Conservation (phyloP, 2,329 filamentous ascomycete species). For the Calycina herbarum region DNA sequence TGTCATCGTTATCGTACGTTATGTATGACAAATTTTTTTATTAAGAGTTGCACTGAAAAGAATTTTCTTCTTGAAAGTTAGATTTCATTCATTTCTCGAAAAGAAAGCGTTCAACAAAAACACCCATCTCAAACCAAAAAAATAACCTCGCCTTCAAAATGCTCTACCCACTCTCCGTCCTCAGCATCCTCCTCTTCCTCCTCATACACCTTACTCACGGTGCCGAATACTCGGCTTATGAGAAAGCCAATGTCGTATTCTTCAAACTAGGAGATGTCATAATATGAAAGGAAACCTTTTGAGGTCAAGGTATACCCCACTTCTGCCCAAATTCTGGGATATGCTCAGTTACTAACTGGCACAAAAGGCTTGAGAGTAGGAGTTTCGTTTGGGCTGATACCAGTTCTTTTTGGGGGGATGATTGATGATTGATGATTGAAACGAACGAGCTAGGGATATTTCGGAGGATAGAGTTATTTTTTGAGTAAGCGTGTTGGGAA, state of each 20-base stretch:
- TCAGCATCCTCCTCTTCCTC: slow-evolving; percentile 18
- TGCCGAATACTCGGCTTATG: not conserved
- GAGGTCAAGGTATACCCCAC: not conserved
- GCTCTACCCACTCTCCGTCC: slow-evolving; percentile 29
- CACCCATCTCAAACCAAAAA: not conserved
- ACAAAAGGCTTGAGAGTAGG: no score
- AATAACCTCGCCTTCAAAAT: slow-evolving; percentile 18
- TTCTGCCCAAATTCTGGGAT: not conserved
- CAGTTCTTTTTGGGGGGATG: no score
- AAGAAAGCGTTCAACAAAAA: not conserved
- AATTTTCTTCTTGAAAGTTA: not conserved
- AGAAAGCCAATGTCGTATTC: not conserved
- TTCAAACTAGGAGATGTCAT: not conserved
- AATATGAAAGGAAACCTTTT: not conserved
- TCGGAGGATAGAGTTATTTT: no score
- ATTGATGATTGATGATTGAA: no score
- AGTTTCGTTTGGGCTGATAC: no score
- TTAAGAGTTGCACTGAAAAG: not conserved
- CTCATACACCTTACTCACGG: not conserved
- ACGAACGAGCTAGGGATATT: no score
- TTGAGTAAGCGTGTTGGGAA: no score
- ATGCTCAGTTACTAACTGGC: no score
- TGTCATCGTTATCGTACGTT: not conserved
- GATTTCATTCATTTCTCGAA: not conserved
- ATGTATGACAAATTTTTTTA: not conserved